These are phyloP conservation scores for Talinum fruticosum DNA, from an alignment of 148 eudicot species.

Conservation along the genomic window DNA sequence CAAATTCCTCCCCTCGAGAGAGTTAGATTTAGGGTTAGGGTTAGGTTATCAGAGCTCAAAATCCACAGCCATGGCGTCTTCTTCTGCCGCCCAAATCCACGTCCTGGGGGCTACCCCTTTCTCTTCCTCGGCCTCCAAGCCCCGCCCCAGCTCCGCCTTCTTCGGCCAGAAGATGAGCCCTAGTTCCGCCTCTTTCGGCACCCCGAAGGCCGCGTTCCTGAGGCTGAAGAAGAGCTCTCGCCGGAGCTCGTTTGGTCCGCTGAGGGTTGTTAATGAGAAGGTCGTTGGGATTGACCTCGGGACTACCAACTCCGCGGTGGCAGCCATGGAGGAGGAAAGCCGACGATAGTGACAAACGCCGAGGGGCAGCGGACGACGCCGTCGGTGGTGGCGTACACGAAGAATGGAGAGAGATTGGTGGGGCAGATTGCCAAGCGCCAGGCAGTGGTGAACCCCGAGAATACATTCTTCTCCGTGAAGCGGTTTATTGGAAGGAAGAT, in stretches of 20 bases:
- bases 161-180: constrained; percentile 32
- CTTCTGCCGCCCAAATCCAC: constrained; percentile 47
- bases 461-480: constrained; percentile 87
- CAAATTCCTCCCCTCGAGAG: background rate
- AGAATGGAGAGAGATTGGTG: constrained; percentile 72
- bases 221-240: constrained; percentile 25
- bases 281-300: constrained; percentile 96
- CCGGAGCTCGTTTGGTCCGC: constrained; percentile 23
- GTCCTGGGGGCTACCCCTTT: constrained; percentile 31
- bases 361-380: constrained; percentile 98
- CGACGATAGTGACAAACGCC: constrained; percentile 79
- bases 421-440: constrained; percentile 96
- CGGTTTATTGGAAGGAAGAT: constrained; percentile 92
- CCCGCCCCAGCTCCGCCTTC: constrained; percentile 31
- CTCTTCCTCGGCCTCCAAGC: constrained; percentile 15
- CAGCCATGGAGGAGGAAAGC: constrained; percentile 99
- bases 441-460: constrained; percentile 91
- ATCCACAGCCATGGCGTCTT: constrained; percentile 38
- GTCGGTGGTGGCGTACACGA: constrained; percentile 92
- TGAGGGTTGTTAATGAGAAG: constrained; percentile 66
- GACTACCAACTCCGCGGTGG: constrained; percentile 92
- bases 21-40: constrained; percentile 7
- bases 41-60: background rate
- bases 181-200: constrained; percentile 19
- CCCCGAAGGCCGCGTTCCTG: constrained; percentile 32